Percentiles rank a stretch among this genome's conserved stretches.
phyloP scores from a whole-genome alignment of 441 rosid genomes.

The Raphanus hybrid region DNA sequence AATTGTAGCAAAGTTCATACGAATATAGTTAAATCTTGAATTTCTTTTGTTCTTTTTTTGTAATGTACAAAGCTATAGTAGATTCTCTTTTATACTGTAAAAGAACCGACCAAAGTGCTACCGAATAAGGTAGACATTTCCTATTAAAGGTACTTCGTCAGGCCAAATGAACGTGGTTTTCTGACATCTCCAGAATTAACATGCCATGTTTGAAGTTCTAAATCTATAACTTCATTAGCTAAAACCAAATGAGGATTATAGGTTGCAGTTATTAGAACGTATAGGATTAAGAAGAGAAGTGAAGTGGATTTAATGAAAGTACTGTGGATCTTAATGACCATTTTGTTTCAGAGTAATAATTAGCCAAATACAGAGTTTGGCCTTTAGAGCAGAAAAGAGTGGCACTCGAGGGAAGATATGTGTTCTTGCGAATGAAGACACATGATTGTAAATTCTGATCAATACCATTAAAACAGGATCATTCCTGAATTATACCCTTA shows the following conservation, averaged over 20 bases:
- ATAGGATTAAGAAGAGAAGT: conserved; percentile 35
- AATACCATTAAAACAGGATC: no score
- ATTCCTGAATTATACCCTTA: no score
- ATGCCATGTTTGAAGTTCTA: no score
- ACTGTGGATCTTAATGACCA: conserved; percentile 29
- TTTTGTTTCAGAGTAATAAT: conserved; percentile 25
- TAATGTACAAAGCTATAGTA: no score
- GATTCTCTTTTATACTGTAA: no score
- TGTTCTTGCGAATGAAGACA: conserved; percentile 31
- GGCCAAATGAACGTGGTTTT: no score
- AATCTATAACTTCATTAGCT: conserved; percentile 31
- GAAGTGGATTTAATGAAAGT: conserved; percentile 26
- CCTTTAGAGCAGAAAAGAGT: conserved; percentile 27
- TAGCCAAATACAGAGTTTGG: conserved; percentile 36
- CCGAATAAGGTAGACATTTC: no score
- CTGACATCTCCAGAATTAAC: no score
- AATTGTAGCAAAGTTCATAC: conserved; percentile 11
- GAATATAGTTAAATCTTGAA: background rate
- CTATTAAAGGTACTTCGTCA: no score
- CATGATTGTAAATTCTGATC: conserved; percentile 19
- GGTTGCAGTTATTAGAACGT: conserved; percentile 39
- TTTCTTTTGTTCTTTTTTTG: background rate
- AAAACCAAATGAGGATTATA: conserved; percentile 35
- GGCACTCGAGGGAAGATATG: conserved; percentile 34
- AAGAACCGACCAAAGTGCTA: no score